Evolutionary conservation across 2,329 filamentous ascomycete genomes (phyloP), one percentile per base, ranked within the genome.

Genomic region (Tricladium varicosporioides): DNA sequence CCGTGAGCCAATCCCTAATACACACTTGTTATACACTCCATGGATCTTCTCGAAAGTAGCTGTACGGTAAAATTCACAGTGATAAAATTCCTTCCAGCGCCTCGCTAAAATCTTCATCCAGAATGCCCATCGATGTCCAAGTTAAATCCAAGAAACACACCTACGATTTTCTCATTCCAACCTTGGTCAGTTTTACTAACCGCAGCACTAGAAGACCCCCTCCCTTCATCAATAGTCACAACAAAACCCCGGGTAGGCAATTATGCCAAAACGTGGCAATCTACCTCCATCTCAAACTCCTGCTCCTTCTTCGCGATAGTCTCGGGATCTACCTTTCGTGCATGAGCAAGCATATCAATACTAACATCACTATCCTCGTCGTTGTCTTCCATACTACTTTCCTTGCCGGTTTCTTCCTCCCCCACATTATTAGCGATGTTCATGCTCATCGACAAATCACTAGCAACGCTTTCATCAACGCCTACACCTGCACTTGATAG

Each of bases 261-360:
- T 9, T 60, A 47, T 33, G n/a, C 15, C 19, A 47, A 13, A 27
- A 27, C 7, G 14, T 31, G 48, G 18, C 53, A 19, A 42, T 58
- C 45, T 27, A 52, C 46, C 3, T 48, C 36, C 59, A 60, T 60
- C 47, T 64, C 59, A 33, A 62, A 66, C 51, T 63, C 61, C 32
- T 51, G 14, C 18, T 67, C 64, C 22, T 57, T 31, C 14, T 47
- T 50, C 7, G 53, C 53, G 5, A 66, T 54, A 1, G 19, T 56
- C 10, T 58, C 48, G 3, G 65, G 63, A 52, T 67, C 57, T 2
- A 58, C 8, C 11, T 51, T 48, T 31, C 64, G 51, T 2, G 54
- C 51, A 31, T 59, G 52, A 2, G 60, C 63, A 7, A 67, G 53
- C 60, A 67, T 65, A 33, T 65, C 63, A 33, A 65, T 63, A 42